Evolutionary conservation across 768 basidiomycete species (phyloP).

Genomic region (Rhodotorula graminis): DNA sequence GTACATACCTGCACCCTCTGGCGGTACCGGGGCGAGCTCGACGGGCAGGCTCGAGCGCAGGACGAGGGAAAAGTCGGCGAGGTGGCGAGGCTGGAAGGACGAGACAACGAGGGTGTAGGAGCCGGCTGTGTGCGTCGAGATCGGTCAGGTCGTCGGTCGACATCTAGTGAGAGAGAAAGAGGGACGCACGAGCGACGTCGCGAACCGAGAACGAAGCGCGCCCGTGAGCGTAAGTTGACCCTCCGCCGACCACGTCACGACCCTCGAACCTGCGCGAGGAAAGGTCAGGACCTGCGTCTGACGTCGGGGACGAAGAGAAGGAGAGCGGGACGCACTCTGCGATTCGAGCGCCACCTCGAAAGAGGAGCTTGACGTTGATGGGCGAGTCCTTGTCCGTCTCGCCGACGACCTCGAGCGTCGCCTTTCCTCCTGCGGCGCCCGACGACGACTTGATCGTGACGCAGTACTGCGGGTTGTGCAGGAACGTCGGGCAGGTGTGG

Average conservation of each 20-base stretch:
- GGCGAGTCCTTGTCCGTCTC: constrained; percentile 64
- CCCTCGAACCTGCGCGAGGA: constrained; percentile 54
- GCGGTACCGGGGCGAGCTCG: constrained; percentile 62
- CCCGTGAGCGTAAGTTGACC: constrained; percentile 78
- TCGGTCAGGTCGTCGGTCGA: not conserved
- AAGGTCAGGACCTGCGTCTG: too few relatives aligned
- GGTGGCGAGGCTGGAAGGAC: constrained; percentile 68
- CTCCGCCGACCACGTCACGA: constrained; percentile 66
- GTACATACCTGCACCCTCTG: constrained; percentile 89
- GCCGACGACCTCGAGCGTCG: constrained; percentile 51
- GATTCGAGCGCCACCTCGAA: constrained; percentile 69
- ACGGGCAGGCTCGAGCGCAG: constrained; percentile 55
- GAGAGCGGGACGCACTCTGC: constrained; percentile 57
- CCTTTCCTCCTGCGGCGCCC: constrained; percentile 40
- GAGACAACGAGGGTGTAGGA: constrained; percentile 81
- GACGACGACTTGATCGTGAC: constrained; percentile 52
- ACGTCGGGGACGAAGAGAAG: too few relatives aligned
- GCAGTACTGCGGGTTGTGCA: constrained; percentile 84
- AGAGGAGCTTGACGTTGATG: constrained; percentile 66
- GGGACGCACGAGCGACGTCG: constrained; percentile 56
- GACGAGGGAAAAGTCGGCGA: constrained; percentile 62
- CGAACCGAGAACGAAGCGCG: constrained; percentile 55
- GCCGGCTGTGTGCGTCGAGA: constrained; percentile 55
- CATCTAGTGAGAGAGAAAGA: not conserved
- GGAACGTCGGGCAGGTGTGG: constrained; percentile 69